phyloP scores from a whole-genome alignment of 192 early-diverging fungal genomes.

The Linnemannia schmuckeri region DNA sequence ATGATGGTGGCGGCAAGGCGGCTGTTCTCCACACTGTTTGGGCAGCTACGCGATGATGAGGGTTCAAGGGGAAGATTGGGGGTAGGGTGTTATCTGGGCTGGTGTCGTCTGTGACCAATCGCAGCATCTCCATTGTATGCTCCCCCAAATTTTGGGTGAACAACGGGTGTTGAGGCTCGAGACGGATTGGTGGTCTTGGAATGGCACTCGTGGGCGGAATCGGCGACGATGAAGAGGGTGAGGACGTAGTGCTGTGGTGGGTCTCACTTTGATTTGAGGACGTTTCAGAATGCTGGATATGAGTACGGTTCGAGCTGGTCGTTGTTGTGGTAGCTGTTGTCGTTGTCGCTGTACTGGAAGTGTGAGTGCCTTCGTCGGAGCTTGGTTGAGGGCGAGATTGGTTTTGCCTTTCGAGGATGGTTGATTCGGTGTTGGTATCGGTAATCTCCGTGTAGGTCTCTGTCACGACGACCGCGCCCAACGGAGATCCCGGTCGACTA shows the following conservation, averaged over 20 bases:
- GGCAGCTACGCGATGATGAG: neutral
- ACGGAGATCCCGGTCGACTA: neutral
- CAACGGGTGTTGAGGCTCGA: conserved; percentile 26
- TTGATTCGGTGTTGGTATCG: neutral
- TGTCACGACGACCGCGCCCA: neutral
- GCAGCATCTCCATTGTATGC: conserved; percentile 30
- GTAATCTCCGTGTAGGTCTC: neutral
- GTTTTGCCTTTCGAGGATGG: neutral
- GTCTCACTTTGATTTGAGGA: conserved; percentile 5
- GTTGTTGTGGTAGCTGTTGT: neutral
- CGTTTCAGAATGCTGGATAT: conserved; percentile 1
- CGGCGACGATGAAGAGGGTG: no score
- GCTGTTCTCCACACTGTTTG: neutral
- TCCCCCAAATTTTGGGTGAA: conserved; percentile 22
- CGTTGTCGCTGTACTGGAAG: neutral
- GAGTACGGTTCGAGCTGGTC: neutral
- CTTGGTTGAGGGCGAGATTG: neutral
- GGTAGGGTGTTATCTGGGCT: conserved; percentile 31
- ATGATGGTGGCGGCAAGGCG: neutral
- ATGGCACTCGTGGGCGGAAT: neutral
- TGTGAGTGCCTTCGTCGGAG: neutral
- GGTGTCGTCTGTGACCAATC: conserved; percentile 26
- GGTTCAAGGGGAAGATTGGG: neutral
- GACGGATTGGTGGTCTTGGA: neutral
- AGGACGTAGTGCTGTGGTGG: neutral